Conservation (phyloP, 352 stramenopile genomes). For the Blastocystis sp. region DNA sequence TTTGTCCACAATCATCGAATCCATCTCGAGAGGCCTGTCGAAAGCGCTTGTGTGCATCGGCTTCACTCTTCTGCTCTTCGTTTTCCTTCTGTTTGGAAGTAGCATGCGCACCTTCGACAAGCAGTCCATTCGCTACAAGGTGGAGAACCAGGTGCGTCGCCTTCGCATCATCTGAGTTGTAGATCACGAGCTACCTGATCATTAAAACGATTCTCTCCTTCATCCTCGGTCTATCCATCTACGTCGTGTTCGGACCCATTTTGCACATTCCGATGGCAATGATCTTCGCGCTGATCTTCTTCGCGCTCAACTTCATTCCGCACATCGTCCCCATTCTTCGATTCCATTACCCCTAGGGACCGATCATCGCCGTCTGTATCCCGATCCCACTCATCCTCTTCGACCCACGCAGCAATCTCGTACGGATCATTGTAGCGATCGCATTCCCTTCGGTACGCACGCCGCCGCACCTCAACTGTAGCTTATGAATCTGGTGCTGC, state of each 20-base stretch:
- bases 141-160: constrained; percentile 47
- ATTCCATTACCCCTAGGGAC: constrained; percentile 16
- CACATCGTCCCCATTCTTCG: constrained; percentile 14
- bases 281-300: constrained; percentile 65
- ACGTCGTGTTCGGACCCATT: constrained; percentile 22
- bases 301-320: constrained; percentile 60
- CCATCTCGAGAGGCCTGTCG: background rate
- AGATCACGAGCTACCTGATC: constrained; percentile 60
- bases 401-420: background rate
- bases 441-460: background rate
- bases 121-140: constrained; percentile 50
- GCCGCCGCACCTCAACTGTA: background rate
- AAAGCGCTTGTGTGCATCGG: constrained; percentile 35
- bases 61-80: constrained; percentile 65
- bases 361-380: constrained; percentile 45
- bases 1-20: background rate
- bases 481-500: constrained; percentile 63
- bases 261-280: constrained; percentile 57
- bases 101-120: constrained; percentile 47
- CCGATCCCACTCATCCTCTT: constrained; percentile 61
- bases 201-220: constrained; percentile 64
- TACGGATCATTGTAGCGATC: constrained; percentile 33
- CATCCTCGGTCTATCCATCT: background rate
- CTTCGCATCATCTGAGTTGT: background rate
- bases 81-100: constrained; percentile 55